These are phyloP conservation scores for Xylaria acuta DNA, from an alignment of 495 filamentous ascomycete species.

Conservation along the genomic window DNA sequence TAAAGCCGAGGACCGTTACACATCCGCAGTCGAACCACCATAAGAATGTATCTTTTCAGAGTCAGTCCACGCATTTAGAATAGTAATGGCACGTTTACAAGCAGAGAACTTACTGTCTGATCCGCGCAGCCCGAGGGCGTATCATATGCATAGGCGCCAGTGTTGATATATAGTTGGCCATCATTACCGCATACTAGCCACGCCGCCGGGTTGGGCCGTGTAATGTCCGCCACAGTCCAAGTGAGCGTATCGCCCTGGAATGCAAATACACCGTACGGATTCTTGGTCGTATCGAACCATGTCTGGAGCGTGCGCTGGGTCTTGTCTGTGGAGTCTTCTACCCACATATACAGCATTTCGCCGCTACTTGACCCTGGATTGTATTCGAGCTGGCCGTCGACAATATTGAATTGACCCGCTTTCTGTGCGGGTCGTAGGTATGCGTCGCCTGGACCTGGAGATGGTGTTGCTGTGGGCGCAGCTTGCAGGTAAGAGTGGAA, in stretches of 20 bases:
- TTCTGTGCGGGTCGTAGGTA: constrained; percentile 42
- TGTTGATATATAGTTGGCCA: constrained; percentile 59
- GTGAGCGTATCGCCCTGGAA: constrained; percentile 63
- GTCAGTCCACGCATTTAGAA: not conserved
- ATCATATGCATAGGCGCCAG: constrained; percentile 64
- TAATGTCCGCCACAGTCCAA: constrained; percentile 56
- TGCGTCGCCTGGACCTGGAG: constrained; percentile 21
- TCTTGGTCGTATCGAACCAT: constrained; percentile 58
- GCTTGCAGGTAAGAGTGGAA: constrained; percentile 66
- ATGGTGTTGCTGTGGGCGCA: constrained; percentile 21
- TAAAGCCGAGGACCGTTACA: not conserved
- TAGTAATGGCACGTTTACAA: not conserved
- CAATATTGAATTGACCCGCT: constrained; percentile 66
- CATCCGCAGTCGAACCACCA: constrained; percentile 22
- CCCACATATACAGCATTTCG: constrained; percentile 50
- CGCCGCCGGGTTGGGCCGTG: constrained; percentile 60
- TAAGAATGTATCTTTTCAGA: constrained; percentile 24
- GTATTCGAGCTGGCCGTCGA: constrained; percentile 63
- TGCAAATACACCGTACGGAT: constrained; percentile 62
- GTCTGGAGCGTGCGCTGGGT: constrained; percentile 53
- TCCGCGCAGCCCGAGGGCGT: constrained; percentile 65
- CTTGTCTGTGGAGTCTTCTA: constrained; percentile 56
- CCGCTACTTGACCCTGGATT: constrained; percentile 45
- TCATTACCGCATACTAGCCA: constrained; percentile 45
- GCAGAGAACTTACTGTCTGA: constrained; percentile 53